These are phyloP conservation scores for Gautieria morchelliformis DNA, from an alignment of 768 basidiomycete genomes.

Conservation along the genomic window DNA sequence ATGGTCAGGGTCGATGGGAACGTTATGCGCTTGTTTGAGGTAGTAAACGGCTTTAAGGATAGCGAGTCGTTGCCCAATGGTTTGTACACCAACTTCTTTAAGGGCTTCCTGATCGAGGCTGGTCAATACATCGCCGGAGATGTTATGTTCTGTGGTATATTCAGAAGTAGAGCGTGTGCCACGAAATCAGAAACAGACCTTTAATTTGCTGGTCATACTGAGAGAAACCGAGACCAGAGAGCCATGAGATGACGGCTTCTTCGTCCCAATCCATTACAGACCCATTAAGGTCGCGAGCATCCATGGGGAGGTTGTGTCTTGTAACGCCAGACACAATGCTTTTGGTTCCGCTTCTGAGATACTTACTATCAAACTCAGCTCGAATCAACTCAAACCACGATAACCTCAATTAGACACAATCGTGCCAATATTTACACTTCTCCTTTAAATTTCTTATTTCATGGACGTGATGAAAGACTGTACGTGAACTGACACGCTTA, in stretches of 20 bases:
- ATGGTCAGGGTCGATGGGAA: constrained; percentile 75
- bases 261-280: constrained; percentile 28
- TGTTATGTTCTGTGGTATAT: constrained; percentile 63
- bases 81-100: constrained; percentile 79
- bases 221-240: constrained; percentile 66
- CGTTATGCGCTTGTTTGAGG: constrained; percentile 72
- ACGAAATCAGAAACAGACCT: constrained; percentile 34
- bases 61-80: constrained; percentile 83
- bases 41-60: constrained; percentile 91
- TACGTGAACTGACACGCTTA: too few relatives aligned
- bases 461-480: too few relatives aligned
- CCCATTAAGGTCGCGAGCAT: constrained; percentile 1
- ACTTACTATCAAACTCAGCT: too few relatives aligned
- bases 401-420: neutral
- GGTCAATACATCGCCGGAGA: constrained; percentile 84
- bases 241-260: constrained; percentile 59
- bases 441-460: too few relatives aligned
- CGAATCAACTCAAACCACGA: neutral
- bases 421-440: too few relatives aligned
- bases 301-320: constrained; percentile 7
- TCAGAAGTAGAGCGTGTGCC: neutral
- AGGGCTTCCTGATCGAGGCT: constrained; percentile 76
- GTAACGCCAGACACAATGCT: neutral
- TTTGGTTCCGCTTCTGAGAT: neutral
- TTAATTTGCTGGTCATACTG: constrained; percentile 79